Conservation (phyloP, 805 yeast genomes). For the Schwanniomyces occidentalis region DNA sequence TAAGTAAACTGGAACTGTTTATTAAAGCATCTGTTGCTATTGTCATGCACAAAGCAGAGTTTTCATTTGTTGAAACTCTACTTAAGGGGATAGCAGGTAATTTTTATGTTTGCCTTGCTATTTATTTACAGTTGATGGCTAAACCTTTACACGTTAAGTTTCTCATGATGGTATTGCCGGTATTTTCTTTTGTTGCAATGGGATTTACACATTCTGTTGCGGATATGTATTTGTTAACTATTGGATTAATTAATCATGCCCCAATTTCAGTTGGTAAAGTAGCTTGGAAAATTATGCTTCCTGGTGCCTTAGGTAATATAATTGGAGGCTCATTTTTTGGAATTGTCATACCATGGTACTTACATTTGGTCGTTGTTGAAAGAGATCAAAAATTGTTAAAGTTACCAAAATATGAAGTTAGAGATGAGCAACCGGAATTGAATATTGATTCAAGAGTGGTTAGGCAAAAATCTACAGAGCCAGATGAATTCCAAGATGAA, state of each 20-base stretch:
- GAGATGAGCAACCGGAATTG: slow-evolving; percentile 80
- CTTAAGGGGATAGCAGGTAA: slow-evolving; percentile 76
- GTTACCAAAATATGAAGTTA: slow-evolving; percentile 66
- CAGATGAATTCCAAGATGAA: neutral
- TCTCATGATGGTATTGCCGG: slow-evolving; percentile 61
- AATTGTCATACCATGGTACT: slow-evolving; percentile 65
- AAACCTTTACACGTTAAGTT: slow-evolving; percentile 79
- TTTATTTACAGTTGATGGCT: slow-evolving; percentile 74
- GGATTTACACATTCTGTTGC: slow-evolving; percentile 84
- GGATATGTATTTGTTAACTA: slow-evolving; percentile 69
- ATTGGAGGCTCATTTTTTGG: slow-evolving; percentile 78
- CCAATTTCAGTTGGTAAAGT: slow-evolving; percentile 60
- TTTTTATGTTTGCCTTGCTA: slow-evolving; percentile 73
- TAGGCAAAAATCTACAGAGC: slow-evolving; percentile 26
- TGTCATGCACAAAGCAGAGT: slow-evolving; percentile 43
- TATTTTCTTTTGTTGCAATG: slow-evolving; percentile 74
- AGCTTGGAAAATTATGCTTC: slow-evolving; percentile 72
- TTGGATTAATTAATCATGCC: slow-evolving; percentile 69
- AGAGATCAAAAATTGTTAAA: slow-evolving; percentile 61
- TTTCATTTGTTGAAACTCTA: slow-evolving; percentile 60
- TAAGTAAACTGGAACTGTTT: slow-evolving; percentile 42
- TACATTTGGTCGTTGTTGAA: slow-evolving; percentile 73
- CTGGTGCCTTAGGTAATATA: slow-evolving; percentile 73
- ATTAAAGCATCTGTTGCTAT: slow-evolving; percentile 50
- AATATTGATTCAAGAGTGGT: slow-evolving; percentile 80